These are phyloP conservation scores for Entomortierella chlamydospora DNA, from an alignment of 192 early-diverging fungal species.

Conservation along the genomic window DNA sequence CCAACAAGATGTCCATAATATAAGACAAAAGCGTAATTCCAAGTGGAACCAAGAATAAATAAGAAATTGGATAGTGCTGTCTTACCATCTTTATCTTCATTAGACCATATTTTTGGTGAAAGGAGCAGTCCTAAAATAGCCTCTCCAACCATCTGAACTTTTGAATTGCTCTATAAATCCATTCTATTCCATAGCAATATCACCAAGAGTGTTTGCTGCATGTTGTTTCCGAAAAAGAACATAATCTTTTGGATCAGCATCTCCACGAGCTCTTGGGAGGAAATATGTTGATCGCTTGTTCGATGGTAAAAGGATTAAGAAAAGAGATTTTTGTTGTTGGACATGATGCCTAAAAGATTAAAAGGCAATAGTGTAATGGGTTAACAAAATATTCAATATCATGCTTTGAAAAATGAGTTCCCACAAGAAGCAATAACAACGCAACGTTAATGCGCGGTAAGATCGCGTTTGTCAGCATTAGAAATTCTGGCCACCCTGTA, in stretches of 20 bases:
- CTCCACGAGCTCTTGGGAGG: neutral
- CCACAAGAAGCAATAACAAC: neutral
- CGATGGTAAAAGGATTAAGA: neutral
- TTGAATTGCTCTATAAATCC: neutral
- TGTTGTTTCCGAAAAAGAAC: neutral
- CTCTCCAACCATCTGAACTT: neutral
- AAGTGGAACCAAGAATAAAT: neutral
- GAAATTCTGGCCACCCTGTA: conserved; percentile 1
- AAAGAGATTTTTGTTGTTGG: neutral
- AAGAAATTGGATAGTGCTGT: neutral
- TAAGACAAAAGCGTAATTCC: no score
- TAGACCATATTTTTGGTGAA: neutral
- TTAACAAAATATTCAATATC: conserved; percentile 8
- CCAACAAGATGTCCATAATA: no score
- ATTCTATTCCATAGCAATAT: conserved; percentile 1
- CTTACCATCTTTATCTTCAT: neutral
- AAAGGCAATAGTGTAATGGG: neutral
- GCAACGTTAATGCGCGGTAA: conserved; percentile 3
- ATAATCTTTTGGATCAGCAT: conserved; percentile 1
- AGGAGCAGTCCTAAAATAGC: neutral
- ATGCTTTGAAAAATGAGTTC: neutral
- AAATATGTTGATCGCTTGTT: neutral
- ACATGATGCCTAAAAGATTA: neutral
- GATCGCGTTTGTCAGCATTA: conserved; percentile 2
- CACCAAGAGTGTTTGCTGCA: neutral